A percentile compares a stretch with the other conserved stretches of the same genome.
Evolutionary conservation across 257 asterid genomes (phyloP).

Genomic region (Leonotis leonurus): DNA sequence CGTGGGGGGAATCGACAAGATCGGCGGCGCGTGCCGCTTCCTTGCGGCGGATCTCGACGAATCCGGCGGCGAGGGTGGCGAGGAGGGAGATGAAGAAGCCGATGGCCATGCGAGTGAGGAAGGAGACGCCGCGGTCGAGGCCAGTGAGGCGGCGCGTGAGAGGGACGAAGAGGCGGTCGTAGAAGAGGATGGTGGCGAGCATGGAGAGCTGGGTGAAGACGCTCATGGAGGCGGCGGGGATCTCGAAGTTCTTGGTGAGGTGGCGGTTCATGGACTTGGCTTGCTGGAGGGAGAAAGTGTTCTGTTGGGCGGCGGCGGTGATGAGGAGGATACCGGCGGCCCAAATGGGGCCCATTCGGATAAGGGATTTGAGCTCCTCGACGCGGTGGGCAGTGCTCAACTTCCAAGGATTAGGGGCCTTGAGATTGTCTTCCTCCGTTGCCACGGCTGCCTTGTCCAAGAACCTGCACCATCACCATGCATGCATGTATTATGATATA

Average conservation of each 20-base stretch:
- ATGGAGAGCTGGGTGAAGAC: conserved; percentile 64
- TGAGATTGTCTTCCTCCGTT: conserved; percentile 43
- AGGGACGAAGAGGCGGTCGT: conserved; percentile 70
- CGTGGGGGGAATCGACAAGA: conserved; percentile 28
- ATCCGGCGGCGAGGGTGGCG: conserved; percentile 70
- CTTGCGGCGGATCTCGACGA: conserved; percentile 57
- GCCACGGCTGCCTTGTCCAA: conserved; percentile 65
- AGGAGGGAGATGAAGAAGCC: conserved; percentile 56
- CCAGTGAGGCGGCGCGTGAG: conserved; percentile 51
- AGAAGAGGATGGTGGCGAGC: conserved; percentile 52
- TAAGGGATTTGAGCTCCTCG: conserved; percentile 69
- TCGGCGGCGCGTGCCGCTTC: conserved; percentile 39
- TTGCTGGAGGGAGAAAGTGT: conserved; percentile 73
- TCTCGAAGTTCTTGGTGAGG: conserved; percentile 47
- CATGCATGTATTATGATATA: no score
- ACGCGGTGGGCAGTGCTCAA: conserved; percentile 78
- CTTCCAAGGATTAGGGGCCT: conserved; percentile 55
- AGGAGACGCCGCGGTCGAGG: conserved; percentile 66
- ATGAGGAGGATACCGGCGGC: conserved; percentile 73
- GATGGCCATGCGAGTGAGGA: conserved; percentile 65
- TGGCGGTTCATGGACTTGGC: conserved; percentile 78
- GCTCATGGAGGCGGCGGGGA: conserved; percentile 74
- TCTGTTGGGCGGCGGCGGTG: conserved; percentile 69
- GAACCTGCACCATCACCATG: conserved; percentile 43
- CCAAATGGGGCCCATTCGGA: conserved; percentile 91